These are phyloP conservation scores for Suhomyces coccinellae DNA, from an alignment of 1,139 yeast genomes.

Conservation along the genomic window DNA sequence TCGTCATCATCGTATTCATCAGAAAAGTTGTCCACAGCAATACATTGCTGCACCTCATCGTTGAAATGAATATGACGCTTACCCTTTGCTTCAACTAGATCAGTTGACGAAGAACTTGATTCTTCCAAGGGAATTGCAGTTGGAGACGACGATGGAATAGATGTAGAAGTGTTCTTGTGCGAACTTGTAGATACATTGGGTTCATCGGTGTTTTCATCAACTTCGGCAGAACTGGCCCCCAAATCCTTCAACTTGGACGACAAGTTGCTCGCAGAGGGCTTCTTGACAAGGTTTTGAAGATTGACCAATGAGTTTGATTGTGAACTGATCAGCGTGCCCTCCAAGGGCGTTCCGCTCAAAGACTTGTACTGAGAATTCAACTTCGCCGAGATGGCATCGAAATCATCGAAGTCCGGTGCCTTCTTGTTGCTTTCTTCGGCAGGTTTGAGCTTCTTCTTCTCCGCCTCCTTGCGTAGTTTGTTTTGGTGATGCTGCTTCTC, in stretches of 20 bases:
- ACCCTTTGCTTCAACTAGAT: slow-evolving; percentile 20
- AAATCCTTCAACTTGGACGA: not conserved
- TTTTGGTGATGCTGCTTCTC: slow-evolving; percentile 23
- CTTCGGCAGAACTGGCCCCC: not conserved
- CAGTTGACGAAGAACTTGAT: not conserved
- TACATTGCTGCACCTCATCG: slow-evolving; percentile 90
- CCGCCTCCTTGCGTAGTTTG: slow-evolving; percentile 16
- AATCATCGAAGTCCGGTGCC: slow-evolving; percentile 52
- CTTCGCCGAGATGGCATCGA: slow-evolving; percentile 57
- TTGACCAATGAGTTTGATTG: slow-evolving; percentile 19
- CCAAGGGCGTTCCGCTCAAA: slow-evolving; percentile 17
- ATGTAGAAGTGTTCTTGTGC: not conserved
- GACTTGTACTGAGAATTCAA: slow-evolving; percentile 56
- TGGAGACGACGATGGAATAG: not conserved
- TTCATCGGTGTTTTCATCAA: not conserved
- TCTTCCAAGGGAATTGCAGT: not conserved
- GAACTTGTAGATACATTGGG: not conserved
- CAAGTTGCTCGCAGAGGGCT: slow-evolving; percentile 12
- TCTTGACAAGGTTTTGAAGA: slow-evolving; percentile 16
- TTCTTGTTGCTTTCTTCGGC: slow-evolving; percentile 14
- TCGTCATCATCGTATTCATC: slow-evolving; percentile 35
- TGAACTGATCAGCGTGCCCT: slow-evolving; percentile 17
- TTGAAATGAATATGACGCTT: slow-evolving; percentile 83
- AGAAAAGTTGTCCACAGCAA: slow-evolving; percentile 55
- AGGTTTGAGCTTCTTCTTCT: slow-evolving; percentile 5